Conservation (phyloP, 2,329 filamentous ascomycete genomes). For the Colletotrichum nymphaeae region DNA sequence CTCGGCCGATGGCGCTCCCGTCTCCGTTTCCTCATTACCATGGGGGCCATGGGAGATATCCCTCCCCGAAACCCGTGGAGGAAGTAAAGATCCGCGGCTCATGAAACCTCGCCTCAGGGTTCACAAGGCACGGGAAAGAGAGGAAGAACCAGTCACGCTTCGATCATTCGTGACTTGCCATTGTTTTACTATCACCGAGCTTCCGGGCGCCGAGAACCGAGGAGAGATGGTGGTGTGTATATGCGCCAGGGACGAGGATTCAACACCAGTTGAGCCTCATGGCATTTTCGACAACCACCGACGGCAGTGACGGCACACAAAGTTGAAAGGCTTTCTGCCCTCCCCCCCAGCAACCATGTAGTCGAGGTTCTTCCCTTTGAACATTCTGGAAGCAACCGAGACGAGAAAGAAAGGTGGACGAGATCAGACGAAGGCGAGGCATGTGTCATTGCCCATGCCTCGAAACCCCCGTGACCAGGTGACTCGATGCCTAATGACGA, state of each 20-base stretch:
- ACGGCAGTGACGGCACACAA: background rate
- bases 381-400: conserved; percentile 28
- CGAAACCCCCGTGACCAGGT: background rate
- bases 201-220: background rate
- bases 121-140: background rate
- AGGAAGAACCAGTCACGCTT: background rate
- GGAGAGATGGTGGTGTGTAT: background rate
- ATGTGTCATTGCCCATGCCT: background rate
- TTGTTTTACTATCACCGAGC: background rate
- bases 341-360: background rate
- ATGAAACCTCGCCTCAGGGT: conserved; percentile 17
- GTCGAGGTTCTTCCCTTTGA: background rate
- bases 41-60: background rate
- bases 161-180: background rate
- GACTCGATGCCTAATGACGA: background rate
- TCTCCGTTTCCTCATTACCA: background rate
- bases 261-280: too few species aligned
- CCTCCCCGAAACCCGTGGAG: background rate
- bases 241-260: background rate
- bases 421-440: conserved; percentile 22
- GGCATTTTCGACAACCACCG: background rate
- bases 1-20: background rate
- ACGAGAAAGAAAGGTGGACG: background rate
- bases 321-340: background rate
- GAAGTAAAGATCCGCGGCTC: conserved; percentile 19